phyloP scores from a whole-genome alignment of 129 eudicot genomes.

The Escallonia rubra region DNA sequence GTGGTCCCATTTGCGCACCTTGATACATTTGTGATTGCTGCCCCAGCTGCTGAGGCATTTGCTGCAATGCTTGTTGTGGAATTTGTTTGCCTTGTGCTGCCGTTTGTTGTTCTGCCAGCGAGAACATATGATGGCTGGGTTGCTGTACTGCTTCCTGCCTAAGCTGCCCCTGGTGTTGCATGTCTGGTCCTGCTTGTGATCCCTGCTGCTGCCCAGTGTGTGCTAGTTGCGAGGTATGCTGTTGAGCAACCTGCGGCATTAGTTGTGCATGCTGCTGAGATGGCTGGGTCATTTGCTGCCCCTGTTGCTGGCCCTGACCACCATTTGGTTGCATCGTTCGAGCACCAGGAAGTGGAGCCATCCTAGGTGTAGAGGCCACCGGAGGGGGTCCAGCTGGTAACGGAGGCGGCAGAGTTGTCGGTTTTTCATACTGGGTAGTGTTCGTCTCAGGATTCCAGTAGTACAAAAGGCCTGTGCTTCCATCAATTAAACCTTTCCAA shows the following conservation, averaged over 20 bases:
- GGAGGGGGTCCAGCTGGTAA: constrained; percentile 65
- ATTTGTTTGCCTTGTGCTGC: constrained; percentile 23
- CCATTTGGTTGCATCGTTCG: constrained; percentile 44
- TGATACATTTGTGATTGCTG: constrained; percentile 42
- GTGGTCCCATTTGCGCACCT: constrained; percentile 38
- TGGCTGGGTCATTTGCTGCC: constrained; percentile 28
- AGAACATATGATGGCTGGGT: constrained; percentile 27
- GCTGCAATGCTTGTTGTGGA: constrained; percentile 30
- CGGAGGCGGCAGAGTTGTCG: constrained; percentile 49
- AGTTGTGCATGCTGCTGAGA: constrained; percentile 34
- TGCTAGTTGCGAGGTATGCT: constrained; percentile 25
- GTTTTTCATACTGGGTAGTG: constrained; percentile 89
- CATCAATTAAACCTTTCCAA: constrained; percentile 93
- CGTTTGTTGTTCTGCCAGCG: constrained; percentile 32
- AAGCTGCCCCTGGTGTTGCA: constrained; percentile 37
- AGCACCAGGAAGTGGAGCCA: constrained; percentile 33
- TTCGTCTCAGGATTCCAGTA: constrained; percentile 97
- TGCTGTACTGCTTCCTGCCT: constrained; percentile 45
- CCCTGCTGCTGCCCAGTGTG: constrained; percentile 50
- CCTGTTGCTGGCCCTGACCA: constrained; percentile 37
- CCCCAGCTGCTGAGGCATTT: constrained; percentile 9
- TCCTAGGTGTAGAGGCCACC: constrained; percentile 42
- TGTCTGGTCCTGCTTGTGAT: constrained; percentile 24
- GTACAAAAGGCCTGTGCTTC: constrained; percentile 71
- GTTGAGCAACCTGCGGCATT: constrained; percentile 29